Evolutionary conservation across 352 stramenopile genomes (phyloP).

Genomic region (Nothophytophthora sp.): DNA sequence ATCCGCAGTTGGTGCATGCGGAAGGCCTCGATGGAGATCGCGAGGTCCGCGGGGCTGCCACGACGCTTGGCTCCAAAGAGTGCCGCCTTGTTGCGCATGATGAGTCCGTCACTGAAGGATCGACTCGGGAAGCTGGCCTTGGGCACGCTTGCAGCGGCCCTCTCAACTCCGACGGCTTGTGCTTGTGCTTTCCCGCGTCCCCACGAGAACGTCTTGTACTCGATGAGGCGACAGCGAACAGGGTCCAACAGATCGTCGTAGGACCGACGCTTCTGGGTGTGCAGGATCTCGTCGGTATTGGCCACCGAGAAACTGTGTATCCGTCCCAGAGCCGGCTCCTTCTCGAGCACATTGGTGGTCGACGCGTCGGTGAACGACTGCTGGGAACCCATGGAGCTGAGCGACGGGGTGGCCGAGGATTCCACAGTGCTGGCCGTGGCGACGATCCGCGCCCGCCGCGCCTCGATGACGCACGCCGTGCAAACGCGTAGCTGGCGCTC

Average conservation of each 20-base stretch:
- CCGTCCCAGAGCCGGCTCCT: constrained; percentile 8
- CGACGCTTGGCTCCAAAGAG: constrained; percentile 66
- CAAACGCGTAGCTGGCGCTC: constrained; percentile 79
- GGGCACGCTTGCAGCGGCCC: too few relatives aligned
- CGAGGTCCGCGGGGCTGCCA: constrained; percentile 67
- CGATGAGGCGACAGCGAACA: constrained; percentile 71
- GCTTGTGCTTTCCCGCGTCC: too few relatives aligned
- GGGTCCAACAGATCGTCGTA: constrained; percentile 75
- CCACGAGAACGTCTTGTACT: constrained; percentile 84
- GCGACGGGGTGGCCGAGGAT: constrained; percentile 9
- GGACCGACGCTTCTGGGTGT: constrained; percentile 50
- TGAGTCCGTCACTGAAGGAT: constrained; percentile 79
- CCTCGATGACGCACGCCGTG: constrained; percentile 75
- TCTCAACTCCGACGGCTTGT: too few relatives aligned
- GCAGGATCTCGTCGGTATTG: constrained; percentile 10
- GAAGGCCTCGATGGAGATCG: constrained; percentile 80
- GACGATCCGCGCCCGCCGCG: constrained; percentile 49
- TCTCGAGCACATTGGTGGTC: constrained; percentile 3
- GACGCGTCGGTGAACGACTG: constrained; percentile 17
- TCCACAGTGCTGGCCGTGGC: constrained; percentile 16
- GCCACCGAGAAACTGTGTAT: constrained; percentile 53
- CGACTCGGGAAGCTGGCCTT: constrained; percentile 67
- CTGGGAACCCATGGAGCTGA: constrained; percentile 11
- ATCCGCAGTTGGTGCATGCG: constrained; percentile 64
- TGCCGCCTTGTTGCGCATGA: constrained; percentile 63